Evolutionary conservation across 257 asterid species (phyloP), one percentile per base, ranked within the genome.

Genomic region (Solanum sejunctum): DNA sequence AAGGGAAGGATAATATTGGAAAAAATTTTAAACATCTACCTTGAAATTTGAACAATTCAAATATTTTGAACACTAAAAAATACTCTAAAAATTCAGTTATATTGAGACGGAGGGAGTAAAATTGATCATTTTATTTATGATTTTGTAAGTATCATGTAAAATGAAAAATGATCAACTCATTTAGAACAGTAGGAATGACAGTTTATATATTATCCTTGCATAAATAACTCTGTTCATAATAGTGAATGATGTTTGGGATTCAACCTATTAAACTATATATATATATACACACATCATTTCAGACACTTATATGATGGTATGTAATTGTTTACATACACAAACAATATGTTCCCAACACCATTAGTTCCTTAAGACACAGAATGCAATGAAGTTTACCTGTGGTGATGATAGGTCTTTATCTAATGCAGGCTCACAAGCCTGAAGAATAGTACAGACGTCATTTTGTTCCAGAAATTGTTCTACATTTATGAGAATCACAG

Each of bases 391-490:
- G 77, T 36, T 36, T 69, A 23, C 49, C 32, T 36, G 49, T 36
- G 47, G 13, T 32, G 75, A 67, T 32, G 75, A 6, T 67, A 32
- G 16, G 51, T 69, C 77, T 69, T 36, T 36, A 36, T 8, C 77
- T 36, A 69, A 23, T 17, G 77, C 77, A 69, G 51, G 51, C 77
- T 17, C 26, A 6, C 77, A 69, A n/a, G 94, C 99, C 41, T 93
- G 98, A 60, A 96, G 86, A 64, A 89, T 72, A 61, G 87, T 58
- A 89, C 99, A 96, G 57, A 94, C 9, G 54, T 87, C 99, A 21
- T 90, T 90, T 63, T 88, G 86, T 89, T 95, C 97, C 87, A 95
- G 88, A 92, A 92, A 93, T 66, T 95, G 89, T 92, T 97, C 97
- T 0, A 98, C 96, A 41, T 95, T 93, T 52, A 91, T 83, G 11